A percentile compares a stretch with the other conserved stretches of the same genome.
These are phyloP conservation scores for Fusarium pseudonygamai DNA, from an alignment of 2,329 filamentous ascomycete genomes.

Conservation along the genomic window DNA sequence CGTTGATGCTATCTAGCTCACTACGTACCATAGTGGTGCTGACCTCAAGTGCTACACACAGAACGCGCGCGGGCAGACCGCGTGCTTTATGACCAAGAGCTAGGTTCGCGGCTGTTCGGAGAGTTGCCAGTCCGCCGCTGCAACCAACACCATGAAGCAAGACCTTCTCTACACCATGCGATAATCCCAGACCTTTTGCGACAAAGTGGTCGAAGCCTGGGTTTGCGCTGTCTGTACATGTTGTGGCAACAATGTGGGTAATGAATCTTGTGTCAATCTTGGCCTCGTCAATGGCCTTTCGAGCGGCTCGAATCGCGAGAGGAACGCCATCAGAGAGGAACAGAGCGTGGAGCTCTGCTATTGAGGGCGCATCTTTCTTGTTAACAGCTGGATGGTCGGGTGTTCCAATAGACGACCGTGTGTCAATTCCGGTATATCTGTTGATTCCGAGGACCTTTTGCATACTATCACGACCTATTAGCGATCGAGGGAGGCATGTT, in stretches of 20 bases:
- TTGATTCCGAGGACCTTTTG: conserved; percentile 71
- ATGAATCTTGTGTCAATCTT: conserved; percentile 61
- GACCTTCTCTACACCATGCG: conserved; percentile 69
- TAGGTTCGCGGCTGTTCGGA: conserved; percentile 73
- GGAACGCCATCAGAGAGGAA: conserved; percentile 68
- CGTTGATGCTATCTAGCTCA: conserved; percentile 70
- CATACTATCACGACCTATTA: conserved; percentile 56
- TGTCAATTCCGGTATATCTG: conserved; percentile 71
- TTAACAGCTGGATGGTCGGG: conserved; percentile 71
- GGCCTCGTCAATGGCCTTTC: conserved; percentile 66
- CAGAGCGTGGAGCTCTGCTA: conserved; percentile 62
- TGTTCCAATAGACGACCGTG: conserved; percentile 68
- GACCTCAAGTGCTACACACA: conserved; percentile 73
- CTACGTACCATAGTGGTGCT: conserved; percentile 69
- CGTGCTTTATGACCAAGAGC: conserved; percentile 70
- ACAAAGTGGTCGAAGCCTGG: conserved; percentile 75
- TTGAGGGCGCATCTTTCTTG: conserved; percentile 59
- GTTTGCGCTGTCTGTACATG: conserved; percentile 75
- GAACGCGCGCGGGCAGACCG: conserved; percentile 67
- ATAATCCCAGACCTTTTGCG: conserved; percentile 65
- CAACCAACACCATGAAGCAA: conserved; percentile 74
- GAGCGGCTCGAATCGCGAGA: conserved; percentile 63
- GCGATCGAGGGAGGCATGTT: neutral
- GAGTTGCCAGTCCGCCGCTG: conserved; percentile 68
- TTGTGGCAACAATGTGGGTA: conserved; percentile 74